Evolutionary conservation across 169 alveolate genomes (phyloP).

Genomic region (Plasmodium relictum): DNA sequence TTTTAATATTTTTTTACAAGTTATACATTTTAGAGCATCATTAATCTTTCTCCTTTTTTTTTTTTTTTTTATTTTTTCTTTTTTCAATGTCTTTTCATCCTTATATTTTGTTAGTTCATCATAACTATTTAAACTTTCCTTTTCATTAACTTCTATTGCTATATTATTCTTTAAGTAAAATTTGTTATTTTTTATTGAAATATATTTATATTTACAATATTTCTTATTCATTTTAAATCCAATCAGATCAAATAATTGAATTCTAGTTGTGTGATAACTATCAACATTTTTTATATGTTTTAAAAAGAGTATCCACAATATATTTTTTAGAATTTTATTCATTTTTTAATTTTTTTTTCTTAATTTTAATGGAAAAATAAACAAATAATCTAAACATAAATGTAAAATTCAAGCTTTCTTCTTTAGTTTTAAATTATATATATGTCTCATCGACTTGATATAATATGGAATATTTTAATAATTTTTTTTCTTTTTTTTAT

Average conservation of each 20-base stretch:
- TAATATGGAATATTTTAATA: too few species aligned
- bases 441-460: too few species aligned
- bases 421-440: too few species aligned
- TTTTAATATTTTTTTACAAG: slow-evolving; percentile 44
- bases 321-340: slow-evolving; percentile 14
- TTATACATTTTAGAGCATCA: slow-evolving; percentile 40
- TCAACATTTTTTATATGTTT: slow-evolving; percentile 8
- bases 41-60: slow-evolving; percentile 30
- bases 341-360: slow-evolving; percentile 18
- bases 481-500: background rate
- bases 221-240: slow-evolving; percentile 2
- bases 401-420: too few species aligned
- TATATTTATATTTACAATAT: slow-evolving; percentile 17
- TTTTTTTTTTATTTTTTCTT: slow-evolving; percentile 66
- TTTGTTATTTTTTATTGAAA: slow-evolving; percentile 6
- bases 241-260: slow-evolving; percentile 15
- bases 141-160: background rate
- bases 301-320: slow-evolving; percentile 18
- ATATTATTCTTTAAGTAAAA: slow-evolving; percentile 12
- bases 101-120: background rate
- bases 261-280: slow-evolving; percentile 15
- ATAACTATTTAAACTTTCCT: background rate
- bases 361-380: too few species aligned
- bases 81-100: slow-evolving; percentile 77
- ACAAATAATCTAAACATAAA: too few species aligned